Base-by-base conservation (phyloP, 116 monocot species). In the Phalaenopsis hybrid region DNA sequence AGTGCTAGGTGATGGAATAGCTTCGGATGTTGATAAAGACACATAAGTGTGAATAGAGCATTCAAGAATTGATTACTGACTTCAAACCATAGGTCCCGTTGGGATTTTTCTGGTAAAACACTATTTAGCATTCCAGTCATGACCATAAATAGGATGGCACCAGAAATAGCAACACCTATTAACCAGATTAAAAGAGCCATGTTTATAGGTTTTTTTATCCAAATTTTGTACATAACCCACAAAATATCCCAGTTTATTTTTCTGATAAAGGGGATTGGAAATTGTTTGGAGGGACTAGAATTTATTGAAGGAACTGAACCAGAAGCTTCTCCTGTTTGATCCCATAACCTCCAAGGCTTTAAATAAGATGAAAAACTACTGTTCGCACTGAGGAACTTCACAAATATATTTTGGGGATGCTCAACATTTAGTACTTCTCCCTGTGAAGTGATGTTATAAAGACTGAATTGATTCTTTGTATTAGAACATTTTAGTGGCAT, bases 41-140 rank as follows among this genome's bases (percentile, higher is more conserved):
- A 90, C 95, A 95, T 95, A n/a, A 95, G 90, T 61, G 95, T 95
- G 75, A 95, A 95, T 41, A 95, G 72, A 6, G 95, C 95, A 70
- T 93, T 95, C 10, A 95, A 44, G 70, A 95, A 93, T 85, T 95
- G 95, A 49, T 95, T 95, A 74, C 90, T 93, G 21, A 93, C 87
- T 78, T 95, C 95, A 23, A 91, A 93, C 95, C 95, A 95, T 1
- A 90, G 74, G 82, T 91, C 79, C 61, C 93, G 79, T 49, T 93
- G 88, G 4, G 95, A 91, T 85, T 93, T 93, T 31, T 28, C 86
- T 33, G 89, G 90, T 33, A 95, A 43, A 58, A 76, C 91, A 68
- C 41, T 74, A 65, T 93, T 93, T 15, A 95, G 79, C 90, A 93
- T 91, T 79, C 93, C 95, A 55, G 91, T 95, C 93, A 95, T 95